Conservation (phyloP, 768 basidiomycete species). For the Calocybe indica region DNA sequence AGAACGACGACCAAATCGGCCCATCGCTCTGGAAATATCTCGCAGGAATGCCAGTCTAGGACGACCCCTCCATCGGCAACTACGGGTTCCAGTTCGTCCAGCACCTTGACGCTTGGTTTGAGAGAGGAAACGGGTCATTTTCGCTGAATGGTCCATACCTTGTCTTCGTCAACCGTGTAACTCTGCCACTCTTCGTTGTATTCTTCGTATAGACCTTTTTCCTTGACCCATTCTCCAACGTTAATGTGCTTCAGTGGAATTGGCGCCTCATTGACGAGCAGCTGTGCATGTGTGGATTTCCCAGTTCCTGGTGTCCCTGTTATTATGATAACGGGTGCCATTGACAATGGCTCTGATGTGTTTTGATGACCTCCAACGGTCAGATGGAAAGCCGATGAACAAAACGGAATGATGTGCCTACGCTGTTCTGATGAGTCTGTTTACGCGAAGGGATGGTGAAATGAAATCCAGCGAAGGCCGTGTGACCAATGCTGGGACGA, state of each 20-base stretch:
- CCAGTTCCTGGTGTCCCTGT: constrained; percentile 95
- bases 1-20: constrained; percentile 91
- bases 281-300: constrained; percentile 87
- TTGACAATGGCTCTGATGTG: neutral
- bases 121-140: neutral
- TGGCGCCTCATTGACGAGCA: constrained; percentile 70
- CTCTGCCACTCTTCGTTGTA: constrained; percentile 95
- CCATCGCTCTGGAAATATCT: constrained; percentile 94
- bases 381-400: neutral
- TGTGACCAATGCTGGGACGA: neutral
- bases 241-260: constrained; percentile 78
- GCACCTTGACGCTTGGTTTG: constrained; percentile 45
- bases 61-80: constrained; percentile 70
- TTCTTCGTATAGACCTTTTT: constrained; percentile 70
- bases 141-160: constrained; percentile 42
- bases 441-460: neutral
- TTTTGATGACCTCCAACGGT: neutral
- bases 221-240: constrained; percentile 86
- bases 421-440: neutral
- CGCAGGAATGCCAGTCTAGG: constrained; percentile 94
- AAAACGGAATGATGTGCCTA: neutral
- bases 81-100: constrained; percentile 82
- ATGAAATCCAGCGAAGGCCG: constrained; percentile 2
- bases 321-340: constrained; percentile 65
- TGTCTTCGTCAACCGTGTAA: constrained; percentile 94